Conservation (phyloP, 83 land plant genomes). For the Thuja plicata region DNA sequence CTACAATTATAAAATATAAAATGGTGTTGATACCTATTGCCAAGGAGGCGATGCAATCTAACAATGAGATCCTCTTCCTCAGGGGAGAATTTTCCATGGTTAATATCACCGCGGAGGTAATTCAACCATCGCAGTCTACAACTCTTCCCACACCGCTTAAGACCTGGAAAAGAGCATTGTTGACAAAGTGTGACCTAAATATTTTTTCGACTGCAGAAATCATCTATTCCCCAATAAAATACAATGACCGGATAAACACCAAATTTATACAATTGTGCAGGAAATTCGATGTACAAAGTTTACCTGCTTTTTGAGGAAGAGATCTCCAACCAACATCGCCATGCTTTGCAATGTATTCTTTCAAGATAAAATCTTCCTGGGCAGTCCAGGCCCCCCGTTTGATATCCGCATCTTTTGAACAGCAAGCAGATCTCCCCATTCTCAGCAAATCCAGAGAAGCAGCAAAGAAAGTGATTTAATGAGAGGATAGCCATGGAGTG, state of each 20-base stretch:
- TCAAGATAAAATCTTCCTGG: neutral
- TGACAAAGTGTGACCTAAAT: too few relatives aligned
- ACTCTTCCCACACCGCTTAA: neutral
- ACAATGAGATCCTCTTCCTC: neutral
- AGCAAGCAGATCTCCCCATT: constrained; percentile 8
- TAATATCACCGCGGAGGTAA: neutral
- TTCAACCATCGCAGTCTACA: neutral
- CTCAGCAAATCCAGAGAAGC: too few relatives aligned
- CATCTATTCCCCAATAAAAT: too few relatives aligned
- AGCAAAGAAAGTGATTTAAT: too few relatives aligned
- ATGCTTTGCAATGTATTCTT: neutral
- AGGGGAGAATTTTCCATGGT: neutral
- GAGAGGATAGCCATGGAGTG: too few relatives aligned
- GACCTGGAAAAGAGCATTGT: neutral
- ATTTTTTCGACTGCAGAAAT: too few relatives aligned
- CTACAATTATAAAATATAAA: too few relatives aligned
- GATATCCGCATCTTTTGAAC: neutral
- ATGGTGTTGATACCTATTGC: neutral
- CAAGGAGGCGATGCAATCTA: neutral
- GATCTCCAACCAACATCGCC: constrained; percentile 9
- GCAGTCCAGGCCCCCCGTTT: constrained; percentile 5
- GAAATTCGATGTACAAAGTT: neutral
- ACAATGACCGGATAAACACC: too few relatives aligned
- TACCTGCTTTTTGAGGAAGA: constrained; percentile 14
- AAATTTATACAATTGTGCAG: too few relatives aligned